These are phyloP conservation scores for Cephalotrichum gorgonifer DNA, from an alignment of 2,329 filamentous ascomycete genomes.

Conservation along the genomic window DNA sequence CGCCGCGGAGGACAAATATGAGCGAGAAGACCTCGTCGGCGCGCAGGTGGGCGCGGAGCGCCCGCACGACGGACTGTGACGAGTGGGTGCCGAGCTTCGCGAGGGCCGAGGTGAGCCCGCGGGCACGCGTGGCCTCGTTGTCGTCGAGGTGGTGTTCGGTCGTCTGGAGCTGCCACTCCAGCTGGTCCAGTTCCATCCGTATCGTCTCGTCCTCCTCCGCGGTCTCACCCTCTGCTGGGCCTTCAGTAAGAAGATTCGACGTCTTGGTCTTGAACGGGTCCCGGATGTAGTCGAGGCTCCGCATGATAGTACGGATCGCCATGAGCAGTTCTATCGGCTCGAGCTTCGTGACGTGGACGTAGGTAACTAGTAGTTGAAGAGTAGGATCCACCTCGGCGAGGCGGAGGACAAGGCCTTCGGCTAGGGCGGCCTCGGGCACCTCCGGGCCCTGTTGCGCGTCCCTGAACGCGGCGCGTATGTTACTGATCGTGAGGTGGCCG, in stretches of 20 bases:
- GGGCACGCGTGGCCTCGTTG: slow-evolving; percentile 51
- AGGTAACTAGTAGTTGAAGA: slow-evolving; percentile 54
- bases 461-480: slow-evolving; percentile 47
- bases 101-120: slow-evolving; percentile 57
- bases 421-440: slow-evolving; percentile 30
- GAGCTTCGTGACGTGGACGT: slow-evolving; percentile 56
- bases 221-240: slow-evolving; percentile 13
- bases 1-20: slow-evolving; percentile 61
- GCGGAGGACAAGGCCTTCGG: slow-evolving; percentile 51
- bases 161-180: slow-evolving; percentile 55
- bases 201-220: slow-evolving; percentile 20
- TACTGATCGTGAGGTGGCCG: slow-evolving; percentile 49
- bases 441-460: slow-evolving; percentile 32
- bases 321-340: slow-evolving; percentile 56
- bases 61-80: slow-evolving; percentile 45
- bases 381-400: slow-evolving; percentile 58
- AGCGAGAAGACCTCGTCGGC: slow-evolving; percentile 61
- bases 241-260: slow-evolving; percentile 18
- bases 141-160: slow-evolving; percentile 58
- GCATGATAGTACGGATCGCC: slow-evolving; percentile 56
- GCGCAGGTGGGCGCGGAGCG: slow-evolving; percentile 52
- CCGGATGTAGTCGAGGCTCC: slow-evolving; percentile 53
- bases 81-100: slow-evolving; percentile 60
- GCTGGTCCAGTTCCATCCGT: slow-evolving; percentile 44
- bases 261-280: slow-evolving; percentile 22